Conservation (phyloP, 2,329 filamentous ascomycete genomes). For the Aspergillus pseudotamarii region DNA sequence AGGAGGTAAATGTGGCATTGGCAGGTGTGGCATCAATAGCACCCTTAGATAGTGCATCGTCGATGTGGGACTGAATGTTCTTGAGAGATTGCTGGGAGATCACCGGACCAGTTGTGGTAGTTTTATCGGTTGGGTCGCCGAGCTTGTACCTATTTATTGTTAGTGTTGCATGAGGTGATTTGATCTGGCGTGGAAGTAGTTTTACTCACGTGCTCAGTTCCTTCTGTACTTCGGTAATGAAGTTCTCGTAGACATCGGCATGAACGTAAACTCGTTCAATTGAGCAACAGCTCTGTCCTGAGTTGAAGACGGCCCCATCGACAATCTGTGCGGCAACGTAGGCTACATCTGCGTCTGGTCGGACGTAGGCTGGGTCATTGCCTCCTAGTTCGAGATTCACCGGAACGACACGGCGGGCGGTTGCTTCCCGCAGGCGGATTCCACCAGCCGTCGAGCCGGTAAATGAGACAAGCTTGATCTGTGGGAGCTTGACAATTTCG, state of each 20-base stretch:
- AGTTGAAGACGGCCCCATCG: constrained; percentile 90
- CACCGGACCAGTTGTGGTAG: constrained; percentile 81
- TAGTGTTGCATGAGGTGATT: background rate
- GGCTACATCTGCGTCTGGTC: constrained; percentile 77
- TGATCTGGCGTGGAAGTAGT: rapidly evolving
- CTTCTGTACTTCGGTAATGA: constrained; percentile 74
- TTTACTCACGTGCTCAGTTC: constrained; percentile 65
- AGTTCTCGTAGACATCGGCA: constrained; percentile 79
- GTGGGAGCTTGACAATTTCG: constrained; percentile 71
- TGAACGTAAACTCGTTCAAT: constrained; percentile 88
- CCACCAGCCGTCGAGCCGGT: constrained; percentile 87
- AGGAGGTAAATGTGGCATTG: constrained; percentile 71
- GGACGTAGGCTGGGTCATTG: constrained; percentile 87
- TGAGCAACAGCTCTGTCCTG: constrained; percentile 90
- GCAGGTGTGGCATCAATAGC: constrained; percentile 78
- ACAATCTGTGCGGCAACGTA: constrained; percentile 92
- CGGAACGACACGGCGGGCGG: constrained; percentile 76
- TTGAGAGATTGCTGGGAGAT: constrained; percentile 75
- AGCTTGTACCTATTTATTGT: constrained; percentile 31
- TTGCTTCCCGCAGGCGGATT: constrained; percentile 77
- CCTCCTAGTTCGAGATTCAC: constrained; percentile 88
- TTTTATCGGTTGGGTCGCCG: constrained; percentile 75
- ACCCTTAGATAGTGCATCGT: constrained; percentile 79
- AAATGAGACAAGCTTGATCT: constrained; percentile 80
- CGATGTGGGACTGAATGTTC: constrained; percentile 74